Evolutionary conservation across 257 asterid species (phyloP), one percentile per base, ranked within the genome.

Genomic region (Paulownia fortunei): DNA sequence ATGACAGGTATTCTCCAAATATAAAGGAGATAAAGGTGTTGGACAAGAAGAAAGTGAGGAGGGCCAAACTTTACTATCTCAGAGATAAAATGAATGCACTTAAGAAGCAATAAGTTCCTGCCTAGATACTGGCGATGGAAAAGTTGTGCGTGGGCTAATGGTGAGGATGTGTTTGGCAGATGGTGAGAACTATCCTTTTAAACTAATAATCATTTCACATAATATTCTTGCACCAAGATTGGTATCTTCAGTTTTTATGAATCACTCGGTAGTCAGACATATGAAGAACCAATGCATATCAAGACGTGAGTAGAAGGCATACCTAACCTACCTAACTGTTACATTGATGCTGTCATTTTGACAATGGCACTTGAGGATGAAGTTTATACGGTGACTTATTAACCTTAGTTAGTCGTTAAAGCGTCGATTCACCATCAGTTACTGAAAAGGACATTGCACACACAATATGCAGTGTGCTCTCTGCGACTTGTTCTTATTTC

Each of bases 61-160:
- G 99, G 89, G 97, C 99, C 80, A 96, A 93, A 89, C 96, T 95
- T 52, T 95, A 95, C 90, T 95, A 91, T 82, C 97, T 93, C 73
- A 88, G 98, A 84, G 96, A 90, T 41, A 96, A 80, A 83, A 92
- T 90, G 99, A 93, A 93, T 52, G 94, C 98, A 44, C 92, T 96
- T 16, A 96, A 87, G 87, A 93, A 82, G 87, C 86, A 87, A 3
- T 39, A 39, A 39, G 46, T 39, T 8, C 7, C 6, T 6, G 10
- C 37, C 37, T 37, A 37, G 44, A 37, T 37, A 37, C 44, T 7
- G 44, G 44, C 0, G 44, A 37, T 37, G 9, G 44, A 37, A 37
- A 37, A 37, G 8, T 37, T 37, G 6, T 37, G 44, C 4, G 4
- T 37, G 44, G 9, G 44, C 9, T 37, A 37, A 37, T 37, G 44